phyloP scores from a whole-genome alignment of 345 rosid genomes.

The Citrus glauca region DNA sequence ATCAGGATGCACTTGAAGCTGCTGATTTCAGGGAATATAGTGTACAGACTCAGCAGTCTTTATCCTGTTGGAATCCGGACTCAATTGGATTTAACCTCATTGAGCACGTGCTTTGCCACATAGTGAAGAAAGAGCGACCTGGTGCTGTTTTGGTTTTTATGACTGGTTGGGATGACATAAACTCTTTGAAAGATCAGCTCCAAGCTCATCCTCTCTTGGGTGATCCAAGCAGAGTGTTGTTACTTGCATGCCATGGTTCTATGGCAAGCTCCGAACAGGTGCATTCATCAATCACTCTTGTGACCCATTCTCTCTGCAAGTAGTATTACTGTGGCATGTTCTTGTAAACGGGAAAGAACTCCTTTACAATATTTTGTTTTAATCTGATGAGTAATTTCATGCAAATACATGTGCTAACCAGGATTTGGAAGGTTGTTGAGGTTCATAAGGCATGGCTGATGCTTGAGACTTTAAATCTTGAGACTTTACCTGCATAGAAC shows the following conservation, averaged over 20 bases:
- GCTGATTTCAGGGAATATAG: conserved; percentile 66
- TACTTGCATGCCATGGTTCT: conserved; percentile 98
- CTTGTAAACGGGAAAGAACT: not conserved
- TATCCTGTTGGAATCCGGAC: conserved; percentile 94
- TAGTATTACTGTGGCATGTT: not conserved
- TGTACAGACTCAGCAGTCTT: conserved; percentile 61
- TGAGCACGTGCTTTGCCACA: conserved; percentile 87
- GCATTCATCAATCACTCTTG: conserved; percentile 6
- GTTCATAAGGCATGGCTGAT: not conserved
- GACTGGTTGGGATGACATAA: conserved; percentile 99
- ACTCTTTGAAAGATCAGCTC: conserved; percentile 90
- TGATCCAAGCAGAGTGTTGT: conserved; percentile 72
- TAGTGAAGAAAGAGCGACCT: conserved; percentile 71
- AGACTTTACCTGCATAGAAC: not conserved
- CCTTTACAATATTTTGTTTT: not conserved
- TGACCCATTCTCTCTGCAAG: not conserved
- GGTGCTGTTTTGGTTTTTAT: conserved; percentile 95
- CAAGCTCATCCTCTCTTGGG: conserved; percentile 77
- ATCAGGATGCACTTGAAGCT: conserved; percentile 75
- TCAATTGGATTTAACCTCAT: conserved; percentile 95
- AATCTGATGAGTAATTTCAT: not conserved
- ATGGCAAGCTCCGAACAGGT: conserved; percentile 99
- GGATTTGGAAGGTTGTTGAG: not conserved
- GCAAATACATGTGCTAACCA: not conserved
- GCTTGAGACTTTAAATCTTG: not conserved